A percentile compares a stretch with the other conserved stretches of the same genome.
Evolutionary conservation across 116 monocot species (phyloP).

Genomic region (Phalaenopsis hybrid): DNA sequence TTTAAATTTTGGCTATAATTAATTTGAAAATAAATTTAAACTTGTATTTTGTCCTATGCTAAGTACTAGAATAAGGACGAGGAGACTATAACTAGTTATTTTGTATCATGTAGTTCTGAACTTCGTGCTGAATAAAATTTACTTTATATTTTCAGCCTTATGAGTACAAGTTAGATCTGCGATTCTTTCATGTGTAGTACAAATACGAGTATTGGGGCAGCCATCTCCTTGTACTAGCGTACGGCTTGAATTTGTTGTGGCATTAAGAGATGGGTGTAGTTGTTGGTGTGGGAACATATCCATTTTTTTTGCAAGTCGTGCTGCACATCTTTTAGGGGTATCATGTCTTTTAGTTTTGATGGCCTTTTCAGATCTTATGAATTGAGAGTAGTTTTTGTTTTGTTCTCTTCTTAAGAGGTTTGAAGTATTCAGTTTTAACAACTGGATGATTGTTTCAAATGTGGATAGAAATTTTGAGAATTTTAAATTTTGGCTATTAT

Average conservation of each 20-base stretch:
- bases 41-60: background rate
- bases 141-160: background rate
- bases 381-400: too few relatives aligned
- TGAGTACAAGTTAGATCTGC: background rate
- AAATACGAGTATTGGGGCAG: too few relatives aligned
- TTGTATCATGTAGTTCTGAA: background rate
- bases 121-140: background rate
- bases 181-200: background rate
- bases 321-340: too few relatives aligned
- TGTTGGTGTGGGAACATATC: too few relatives aligned
- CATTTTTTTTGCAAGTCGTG: background rate
- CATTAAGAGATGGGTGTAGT: too few relatives aligned
- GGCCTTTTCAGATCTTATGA: too few relatives aligned
- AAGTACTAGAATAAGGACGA: background rate
- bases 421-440: background rate
- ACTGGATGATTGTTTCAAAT: background rate
- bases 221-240: too few relatives aligned
- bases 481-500: background rate
- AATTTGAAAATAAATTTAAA: background rate
- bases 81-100: background rate
- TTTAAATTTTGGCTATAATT: background rate
- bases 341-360: too few relatives aligned
- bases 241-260: background rate
- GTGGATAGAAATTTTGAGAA: background rate
- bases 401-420: background rate